Evolutionary conservation across 169 alveolate species (phyloP), one percentile per base, ranked within the genome.

Genomic region (Plasmodium gaboni): DNA sequence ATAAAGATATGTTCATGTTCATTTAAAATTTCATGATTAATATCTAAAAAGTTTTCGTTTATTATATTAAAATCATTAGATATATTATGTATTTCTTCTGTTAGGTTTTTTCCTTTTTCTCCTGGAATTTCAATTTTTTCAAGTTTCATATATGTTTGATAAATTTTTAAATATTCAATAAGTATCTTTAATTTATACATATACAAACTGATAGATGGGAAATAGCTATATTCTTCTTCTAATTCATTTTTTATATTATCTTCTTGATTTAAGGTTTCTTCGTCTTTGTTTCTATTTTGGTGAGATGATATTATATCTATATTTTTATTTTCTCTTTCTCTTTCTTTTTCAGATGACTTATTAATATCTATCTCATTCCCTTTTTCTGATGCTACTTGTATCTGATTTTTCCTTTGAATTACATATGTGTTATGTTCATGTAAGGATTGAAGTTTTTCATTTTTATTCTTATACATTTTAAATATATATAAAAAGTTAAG

Each of bases 1-100:
- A 94, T 63, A 73, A 87, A 55, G 71, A 80, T 89, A 22, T 26
- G 46, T 88, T 73, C 89, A 80, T 93, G 80, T 92, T 88, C 88
- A 87, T 73, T 91, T 88, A 93, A 55, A 64, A 92, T 93, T 73
- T 72, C 86, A 17, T 67, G 88, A n/a, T 88, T 87, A 48, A 88
- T 87, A 42, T 80, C 88, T 60, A 87, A 55, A 57, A 93, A 89
- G 19, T 12, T 44, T 50, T 69, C 76, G 64, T 70, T 87, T 60
- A 74, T 61, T 42, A 64, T 69, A 22, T 65, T 71, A 74, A 76
- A 74, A 60, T 48, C 72, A 38, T 86, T 38, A 4, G 28, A 28
- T 24, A 83, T 69, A 48, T 51, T 83, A 44, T 67, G 76, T 3
- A 83, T 57, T 57, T 83, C 91, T 44, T 83, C 91, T 8, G 91